These are phyloP conservation scores for Amaranthus tricolor DNA, from an alignment of 179 eudicot species.

Conservation along the genomic window DNA sequence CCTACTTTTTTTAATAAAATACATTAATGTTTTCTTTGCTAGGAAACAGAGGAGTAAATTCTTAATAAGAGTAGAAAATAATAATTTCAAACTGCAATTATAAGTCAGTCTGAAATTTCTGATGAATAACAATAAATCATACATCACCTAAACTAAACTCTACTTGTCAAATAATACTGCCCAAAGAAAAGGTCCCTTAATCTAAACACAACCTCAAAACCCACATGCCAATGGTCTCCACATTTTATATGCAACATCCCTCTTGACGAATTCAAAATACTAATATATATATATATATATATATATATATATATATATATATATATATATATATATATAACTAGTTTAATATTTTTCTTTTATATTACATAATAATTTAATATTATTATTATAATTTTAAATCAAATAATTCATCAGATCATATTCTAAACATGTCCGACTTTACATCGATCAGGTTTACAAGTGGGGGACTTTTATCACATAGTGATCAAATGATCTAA, in stretches of 20 bases:
- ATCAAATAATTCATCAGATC: too few species aligned
- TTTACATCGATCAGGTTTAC: background rate
- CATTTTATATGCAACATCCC: conserved; percentile 33
- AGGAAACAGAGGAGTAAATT: background rate
- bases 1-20: too few species aligned
- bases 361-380: too few species aligned
- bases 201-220: conserved; percentile 31
- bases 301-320: too few species aligned
- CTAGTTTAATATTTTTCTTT: too few species aligned
- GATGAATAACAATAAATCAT: conserved; percentile 23
- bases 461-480: conserved; percentile 42
- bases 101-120: conserved; percentile 34
- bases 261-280: too few species aligned
- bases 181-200: conserved; percentile 30
- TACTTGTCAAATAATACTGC: conserved; percentile 32
- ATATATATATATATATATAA: too few species aligned
- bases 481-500: conserved; percentile 20
- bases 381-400: too few species aligned
- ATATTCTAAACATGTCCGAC: too few species aligned
- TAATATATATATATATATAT: too few species aligned
- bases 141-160: conserved; percentile 24
- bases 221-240: conserved; percentile 42
- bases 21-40: too few species aligned
- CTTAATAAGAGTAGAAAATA: background rate
- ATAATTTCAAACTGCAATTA: conserved; percentile 26